These are phyloP conservation scores for Dactylella cylindrospora DNA, from an alignment of 2,329 filamentous ascomycete genomes.

Conservation along the genomic window DNA sequence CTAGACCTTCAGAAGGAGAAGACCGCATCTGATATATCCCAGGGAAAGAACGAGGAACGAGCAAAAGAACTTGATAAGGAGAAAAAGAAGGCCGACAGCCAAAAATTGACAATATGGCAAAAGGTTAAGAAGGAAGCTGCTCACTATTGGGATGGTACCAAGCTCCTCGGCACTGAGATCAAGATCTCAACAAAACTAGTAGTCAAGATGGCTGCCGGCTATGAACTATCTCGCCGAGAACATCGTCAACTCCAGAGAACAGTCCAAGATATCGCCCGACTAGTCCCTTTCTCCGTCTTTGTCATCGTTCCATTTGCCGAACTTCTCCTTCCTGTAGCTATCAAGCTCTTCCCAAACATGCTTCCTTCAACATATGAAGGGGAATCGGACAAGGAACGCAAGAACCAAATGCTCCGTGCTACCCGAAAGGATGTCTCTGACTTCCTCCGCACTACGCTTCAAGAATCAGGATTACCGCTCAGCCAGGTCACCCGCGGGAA, in stretches of 20 bases:
- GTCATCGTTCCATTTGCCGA: conserved; percentile 96
- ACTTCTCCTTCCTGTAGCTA: conserved; percentile 81
- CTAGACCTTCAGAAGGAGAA: conserved; percentile 48
- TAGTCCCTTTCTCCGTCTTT: conserved; percentile 96
- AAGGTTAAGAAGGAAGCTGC: conserved; percentile 91
- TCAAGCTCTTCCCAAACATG: conserved; percentile 95
- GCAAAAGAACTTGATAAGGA: conserved; percentile 58
- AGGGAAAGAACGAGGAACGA: conserved; percentile 48
- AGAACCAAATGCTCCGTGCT: conserved; percentile 75
- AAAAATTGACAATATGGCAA: conserved; percentile 85
- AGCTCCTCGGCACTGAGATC: conserved; percentile 87
- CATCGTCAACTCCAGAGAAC: conserved; percentile 84
- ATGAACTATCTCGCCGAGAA: conserved; percentile 92
- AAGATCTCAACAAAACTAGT: conserved; percentile 88
- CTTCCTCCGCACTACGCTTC: conserved; percentile 84
- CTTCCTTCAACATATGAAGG: conserved; percentile 96
- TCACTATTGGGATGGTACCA: conserved; percentile 99
- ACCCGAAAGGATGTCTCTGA: conserved; percentile 91
- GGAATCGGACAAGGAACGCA: conserved; percentile 84
- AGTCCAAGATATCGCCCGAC: conserved; percentile 84
- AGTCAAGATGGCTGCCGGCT: conserved; percentile 95
- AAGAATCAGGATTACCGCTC: conserved; percentile 88
- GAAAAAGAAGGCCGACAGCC: conserved; percentile 69
- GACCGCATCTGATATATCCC: conserved; percentile 27
- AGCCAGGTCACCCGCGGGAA: conserved; percentile 81